phyloP scores from a whole-genome alignment of 495 filamentous ascomycete genomes.

The Letharia columbiana region DNA sequence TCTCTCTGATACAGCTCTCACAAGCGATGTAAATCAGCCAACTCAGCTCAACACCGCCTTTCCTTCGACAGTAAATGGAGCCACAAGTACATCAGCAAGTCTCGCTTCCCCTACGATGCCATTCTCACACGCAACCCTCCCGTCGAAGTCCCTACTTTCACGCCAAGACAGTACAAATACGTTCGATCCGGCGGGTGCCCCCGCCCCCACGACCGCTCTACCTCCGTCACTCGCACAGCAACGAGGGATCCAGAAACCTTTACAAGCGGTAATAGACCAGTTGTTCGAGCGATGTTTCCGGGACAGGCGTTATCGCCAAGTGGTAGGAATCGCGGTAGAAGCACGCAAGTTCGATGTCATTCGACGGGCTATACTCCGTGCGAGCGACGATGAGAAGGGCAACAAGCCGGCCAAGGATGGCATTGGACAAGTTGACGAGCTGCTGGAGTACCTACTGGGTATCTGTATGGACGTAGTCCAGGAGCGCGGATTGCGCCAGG shows the following conservation, averaged over 20 bases:
- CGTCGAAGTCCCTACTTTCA: slow-evolving; percentile 88
- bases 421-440: slow-evolving; percentile 65
- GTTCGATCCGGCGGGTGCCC: slow-evolving; percentile 47
- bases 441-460: slow-evolving; percentile 92
- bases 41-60: slow-evolving; percentile 70
- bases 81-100: slow-evolving; percentile 57
- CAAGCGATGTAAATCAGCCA: slow-evolving; percentile 41
- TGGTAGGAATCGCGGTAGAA: slow-evolving; percentile 97
- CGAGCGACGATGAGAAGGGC: slow-evolving; percentile 71
- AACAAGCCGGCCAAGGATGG: slow-evolving; percentile 42
- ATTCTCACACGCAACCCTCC: slow-evolving; percentile 83
- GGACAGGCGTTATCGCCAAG: slow-evolving; percentile 83
- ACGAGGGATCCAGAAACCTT: slow-evolving; percentile 53
- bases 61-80: slow-evolving; percentile 48
- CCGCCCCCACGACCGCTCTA: slow-evolving; percentile 40
- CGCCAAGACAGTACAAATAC: slow-evolving; percentile 57
- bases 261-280: slow-evolving; percentile 75
- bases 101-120: slow-evolving; percentile 82
- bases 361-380: slow-evolving; percentile 70
- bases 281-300: slow-evolving; percentile 86
- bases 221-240: slow-evolving; percentile 48
- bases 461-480: slow-evolving; percentile 98
- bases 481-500: slow-evolving; percentile 75
- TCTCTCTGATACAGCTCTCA: slow-evolving; percentile 54
- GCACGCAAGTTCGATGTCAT: slow-evolving; percentile 88